These are phyloP conservation scores for Apophysomyces trapeziformis DNA, from an alignment of 371 early-diverging fungal species.

Conservation along the genomic window DNA sequence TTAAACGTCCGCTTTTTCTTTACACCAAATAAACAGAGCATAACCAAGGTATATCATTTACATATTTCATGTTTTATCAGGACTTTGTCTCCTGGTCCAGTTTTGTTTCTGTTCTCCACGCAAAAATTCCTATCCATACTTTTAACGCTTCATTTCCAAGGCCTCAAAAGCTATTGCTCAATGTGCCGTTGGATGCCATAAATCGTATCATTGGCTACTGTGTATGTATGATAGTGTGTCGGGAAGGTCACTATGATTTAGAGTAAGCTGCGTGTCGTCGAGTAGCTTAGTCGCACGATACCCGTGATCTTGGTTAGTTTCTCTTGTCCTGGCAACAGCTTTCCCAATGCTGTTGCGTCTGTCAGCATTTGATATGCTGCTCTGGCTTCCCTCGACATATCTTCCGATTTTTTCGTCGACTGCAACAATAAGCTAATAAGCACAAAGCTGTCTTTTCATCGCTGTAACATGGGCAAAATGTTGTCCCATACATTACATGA, in stretches of 20 bases:
- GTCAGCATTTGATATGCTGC: slow-evolving; percentile 30
- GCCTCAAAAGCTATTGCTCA: neutral
- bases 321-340: slow-evolving; percentile 25
- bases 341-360: slow-evolving; percentile 18
- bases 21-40: slow-evolving; percentile 16
- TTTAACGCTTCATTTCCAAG: neutral
- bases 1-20: slow-evolving; percentile 15
- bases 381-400: slow-evolving; percentile 11
- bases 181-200: slow-evolving; percentile 31
- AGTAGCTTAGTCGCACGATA: slow-evolving; percentile 8
- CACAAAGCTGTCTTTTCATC: neutral
- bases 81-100: no score
- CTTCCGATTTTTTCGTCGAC: slow-evolving; percentile 1
- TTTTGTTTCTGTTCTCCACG: no score
- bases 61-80: no score
- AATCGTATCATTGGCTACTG: slow-evolving; percentile 37
- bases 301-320: slow-evolving; percentile 31
- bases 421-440: neutral
- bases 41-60: neutral
- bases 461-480: neutral
- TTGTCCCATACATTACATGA: slow-evolving; percentile 17
- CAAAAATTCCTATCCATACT: no score
- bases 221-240: slow-evolving; percentile 31
- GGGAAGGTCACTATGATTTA: slow-evolving; percentile 28
- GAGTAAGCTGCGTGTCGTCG: neutral